Percentiles rank a stretch among this genome's conserved stretches.
Conservation (phyloP, 176 grass and related monocot species). For the Cenchrus fungigraminus region DNA sequence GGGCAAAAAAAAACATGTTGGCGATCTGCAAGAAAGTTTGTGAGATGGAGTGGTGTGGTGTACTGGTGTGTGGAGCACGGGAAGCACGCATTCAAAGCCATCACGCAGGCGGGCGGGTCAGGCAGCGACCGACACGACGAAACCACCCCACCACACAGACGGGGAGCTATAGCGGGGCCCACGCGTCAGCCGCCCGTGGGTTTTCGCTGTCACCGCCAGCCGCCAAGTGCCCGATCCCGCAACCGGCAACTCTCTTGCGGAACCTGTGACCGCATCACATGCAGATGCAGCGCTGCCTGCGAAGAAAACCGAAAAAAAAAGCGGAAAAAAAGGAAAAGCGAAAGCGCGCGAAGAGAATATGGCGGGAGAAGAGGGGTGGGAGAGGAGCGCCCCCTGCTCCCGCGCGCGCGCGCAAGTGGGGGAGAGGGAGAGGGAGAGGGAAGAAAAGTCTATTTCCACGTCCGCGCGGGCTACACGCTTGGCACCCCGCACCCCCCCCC, state of each 20-base stretch:
- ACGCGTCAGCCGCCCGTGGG: background rate
- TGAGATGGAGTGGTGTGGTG: too few relatives aligned
- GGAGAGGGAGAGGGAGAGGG: too few relatives aligned
- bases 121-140: background rate
- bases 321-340: background rate
- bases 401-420: background rate
- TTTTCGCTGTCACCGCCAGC: background rate
- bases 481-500: background rate
- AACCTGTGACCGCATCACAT: background rate
- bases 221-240: slow-evolving; percentile 1
- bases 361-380: background rate
- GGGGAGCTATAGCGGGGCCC: background rate
- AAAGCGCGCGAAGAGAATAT: background rate
- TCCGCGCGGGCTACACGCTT: background rate
- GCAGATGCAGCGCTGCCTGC: background rate
- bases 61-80: too few relatives aligned
- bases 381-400: background rate
- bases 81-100: background rate
- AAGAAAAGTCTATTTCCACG: background rate
- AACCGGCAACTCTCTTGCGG: background rate
- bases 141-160: too few relatives aligned
- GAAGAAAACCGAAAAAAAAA: background rate
- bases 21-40: too few relatives aligned
- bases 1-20: too few relatives aligned
- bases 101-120: background rate